Percentiles rank a stretch among this genome's conserved stretches.
Conservation (phyloP, 495 filamentous ascomycete species). For the Aspergillus asperescens region DNA sequence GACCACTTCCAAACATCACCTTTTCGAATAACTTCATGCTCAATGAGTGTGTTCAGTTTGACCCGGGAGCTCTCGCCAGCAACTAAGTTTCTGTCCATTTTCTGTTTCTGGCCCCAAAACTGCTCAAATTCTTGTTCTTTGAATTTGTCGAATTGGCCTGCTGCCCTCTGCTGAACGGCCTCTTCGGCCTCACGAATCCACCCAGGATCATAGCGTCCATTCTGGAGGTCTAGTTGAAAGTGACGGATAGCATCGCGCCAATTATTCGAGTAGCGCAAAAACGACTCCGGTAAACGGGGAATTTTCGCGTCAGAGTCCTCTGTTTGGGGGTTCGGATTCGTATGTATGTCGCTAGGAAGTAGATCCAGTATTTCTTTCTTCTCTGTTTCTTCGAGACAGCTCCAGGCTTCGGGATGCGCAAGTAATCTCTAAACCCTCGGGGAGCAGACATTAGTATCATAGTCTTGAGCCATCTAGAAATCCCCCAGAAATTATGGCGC, state of each 20-base stretch:
- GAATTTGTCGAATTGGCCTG: slow-evolving; percentile 65
- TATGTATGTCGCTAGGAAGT: slow-evolving; percentile 49
- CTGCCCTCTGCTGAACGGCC: slow-evolving; percentile 56
- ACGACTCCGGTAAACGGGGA: slow-evolving; percentile 37
- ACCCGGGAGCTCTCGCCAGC: slow-evolving; percentile 48
- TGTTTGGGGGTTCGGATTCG: slow-evolving; percentile 28
- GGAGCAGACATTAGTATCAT: not conserved
- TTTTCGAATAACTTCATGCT: slow-evolving; percentile 40
- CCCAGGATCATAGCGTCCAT: slow-evolving; percentile 57
- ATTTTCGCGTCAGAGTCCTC: slow-evolving; percentile 33
- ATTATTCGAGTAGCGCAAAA: slow-evolving; percentile 47
- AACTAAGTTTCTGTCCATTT: slow-evolving; percentile 25
- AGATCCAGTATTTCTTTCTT: slow-evolving; percentile 49
- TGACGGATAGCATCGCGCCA: slow-evolving; percentile 46
- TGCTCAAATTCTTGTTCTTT: slow-evolving; percentile 61
- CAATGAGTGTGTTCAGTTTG: slow-evolving; percentile 42
- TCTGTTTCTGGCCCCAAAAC: slow-evolving; percentile 66
- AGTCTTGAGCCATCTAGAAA: not conserved
- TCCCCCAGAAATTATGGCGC: slow-evolving; percentile 19
- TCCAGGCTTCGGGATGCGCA: slow-evolving; percentile 52
- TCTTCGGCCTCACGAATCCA: slow-evolving; percentile 62
- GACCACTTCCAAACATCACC: slow-evolving; percentile 50
- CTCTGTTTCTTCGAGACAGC: slow-evolving; percentile 50
- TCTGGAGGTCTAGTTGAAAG: slow-evolving; percentile 55
- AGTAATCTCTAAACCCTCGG: slow-evolving; percentile 46